A percentile compares a stretch with the other conserved stretches of the same genome.
phyloP scores from a whole-genome alignment of 345 rosid species.

The Melaleuca quinquenervia region DNA sequence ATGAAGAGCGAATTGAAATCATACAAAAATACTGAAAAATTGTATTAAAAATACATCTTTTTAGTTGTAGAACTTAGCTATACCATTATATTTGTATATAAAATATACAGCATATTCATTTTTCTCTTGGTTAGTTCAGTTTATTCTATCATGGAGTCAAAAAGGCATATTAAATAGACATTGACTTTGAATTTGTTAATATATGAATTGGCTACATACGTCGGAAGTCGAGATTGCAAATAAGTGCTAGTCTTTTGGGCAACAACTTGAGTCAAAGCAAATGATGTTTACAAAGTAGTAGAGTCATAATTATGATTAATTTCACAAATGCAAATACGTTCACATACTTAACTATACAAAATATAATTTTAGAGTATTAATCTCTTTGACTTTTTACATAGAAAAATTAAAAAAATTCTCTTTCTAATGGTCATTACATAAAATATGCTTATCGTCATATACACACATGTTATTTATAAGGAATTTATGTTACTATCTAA shows the following conservation, averaged over 20 bases:
- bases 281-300: too few species aligned
- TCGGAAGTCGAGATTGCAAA: fast-evolving
- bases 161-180: too few species aligned
- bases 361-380: background rate
- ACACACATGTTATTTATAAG: too few species aligned
- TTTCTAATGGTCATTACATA: too few species aligned
- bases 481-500: too few species aligned
- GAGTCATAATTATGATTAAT: background rate
- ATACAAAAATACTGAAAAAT: too few species aligned
- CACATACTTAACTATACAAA: background rate
- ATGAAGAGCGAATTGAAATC: too few species aligned
- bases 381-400: background rate
- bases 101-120: background rate
- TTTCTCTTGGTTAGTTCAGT: background rate
- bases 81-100: background rate
- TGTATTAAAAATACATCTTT: too few species aligned
- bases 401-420: too few species aligned
- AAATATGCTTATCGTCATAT: too few species aligned
- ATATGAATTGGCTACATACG: background rate
- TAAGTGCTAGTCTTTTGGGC: background rate
- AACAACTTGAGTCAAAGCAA: background rate
- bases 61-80: background rate
- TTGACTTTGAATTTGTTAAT: fast-evolving
- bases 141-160: background rate
- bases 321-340: too few species aligned